These are phyloP conservation scores for Raddia guianensis DNA, from an alignment of 176 grass and related monocot genomes.

Conservation along the genomic window DNA sequence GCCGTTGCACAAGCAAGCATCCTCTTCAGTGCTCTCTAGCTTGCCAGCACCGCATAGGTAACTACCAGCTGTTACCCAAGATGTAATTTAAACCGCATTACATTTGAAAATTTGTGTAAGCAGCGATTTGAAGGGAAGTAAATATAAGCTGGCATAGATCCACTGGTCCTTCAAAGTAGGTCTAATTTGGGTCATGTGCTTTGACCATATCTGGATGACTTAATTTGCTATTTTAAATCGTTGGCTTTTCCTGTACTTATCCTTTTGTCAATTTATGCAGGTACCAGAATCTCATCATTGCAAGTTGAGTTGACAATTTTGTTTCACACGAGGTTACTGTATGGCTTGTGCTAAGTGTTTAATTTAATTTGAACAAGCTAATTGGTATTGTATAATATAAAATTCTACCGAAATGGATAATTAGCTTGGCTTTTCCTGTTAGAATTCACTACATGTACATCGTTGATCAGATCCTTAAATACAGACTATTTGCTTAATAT, in stretches of 20 bases:
- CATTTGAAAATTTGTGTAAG: background rate
- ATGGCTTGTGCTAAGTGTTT: background rate
- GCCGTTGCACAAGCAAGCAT: too few relatives aligned
- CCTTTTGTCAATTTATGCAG: background rate
- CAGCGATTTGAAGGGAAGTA: background rate
- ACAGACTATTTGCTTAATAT: background rate
- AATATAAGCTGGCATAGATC: background rate
- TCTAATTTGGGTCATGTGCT: background rate
- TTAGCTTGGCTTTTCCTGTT: too few relatives aligned
- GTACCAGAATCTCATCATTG: constrained; percentile 15
- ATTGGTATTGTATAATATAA: constrained; percentile 24
- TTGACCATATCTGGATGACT: background rate
- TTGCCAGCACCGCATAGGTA: too few relatives aligned
- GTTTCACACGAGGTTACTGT: background rate
- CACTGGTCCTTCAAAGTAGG: background rate
- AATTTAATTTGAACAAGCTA: background rate
- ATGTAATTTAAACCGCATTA: background rate
- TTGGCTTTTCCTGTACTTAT: background rate
- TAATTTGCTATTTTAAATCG: background rate
- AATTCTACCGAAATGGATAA: background rate
- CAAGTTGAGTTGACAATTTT: background rate
- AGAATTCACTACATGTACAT: background rate
- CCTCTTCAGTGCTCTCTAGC: too few relatives aligned
- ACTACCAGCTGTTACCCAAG: too few relatives aligned
- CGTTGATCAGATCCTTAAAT: background rate